phyloP scores from a whole-genome alignment of 2,329 filamentous ascomycete species.

The Penicillium sp. region DNA sequence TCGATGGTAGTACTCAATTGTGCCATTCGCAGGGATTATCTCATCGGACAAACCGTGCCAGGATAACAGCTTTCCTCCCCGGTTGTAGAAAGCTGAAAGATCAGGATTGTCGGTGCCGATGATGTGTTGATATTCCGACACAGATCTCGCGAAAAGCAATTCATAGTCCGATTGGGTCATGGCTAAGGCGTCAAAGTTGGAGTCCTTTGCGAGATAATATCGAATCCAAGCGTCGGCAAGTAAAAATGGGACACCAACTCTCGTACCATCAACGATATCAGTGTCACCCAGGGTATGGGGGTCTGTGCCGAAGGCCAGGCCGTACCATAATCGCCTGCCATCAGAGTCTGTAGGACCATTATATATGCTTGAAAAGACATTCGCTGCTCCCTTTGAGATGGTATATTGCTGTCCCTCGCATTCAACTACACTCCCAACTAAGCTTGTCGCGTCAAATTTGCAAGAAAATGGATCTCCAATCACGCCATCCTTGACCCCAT shows the following conservation, averaged over 20 bases:
- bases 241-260: slow-evolving; percentile 24
- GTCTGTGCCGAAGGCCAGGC: slow-evolving; percentile 24
- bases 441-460: slow-evolving; percentile 23
- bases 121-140: slow-evolving; percentile 28
- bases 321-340: slow-evolving; percentile 30
- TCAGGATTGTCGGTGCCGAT: slow-evolving; percentile 37
- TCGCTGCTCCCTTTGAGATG: slow-evolving; percentile 27
- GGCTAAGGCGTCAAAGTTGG: slow-evolving; percentile 25
- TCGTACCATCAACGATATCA: slow-evolving; percentile 20
- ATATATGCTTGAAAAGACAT: slow-evolving; percentile 30
- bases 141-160: slow-evolving; percentile 22
- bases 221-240: slow-evolving; percentile 32
- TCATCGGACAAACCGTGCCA: slow-evolving; percentile 42
- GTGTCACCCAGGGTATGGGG: slow-evolving; percentile 26
- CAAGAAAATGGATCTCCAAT: slow-evolving; percentile 16
- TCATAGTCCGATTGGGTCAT: slow-evolving; percentile 27
- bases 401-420: slow-evolving; percentile 18
- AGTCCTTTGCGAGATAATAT: slow-evolving; percentile 30
- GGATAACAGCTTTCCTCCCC: slow-evolving; percentile 41
- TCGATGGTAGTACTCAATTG: slow-evolving; percentile 33
- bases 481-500: slow-evolving; percentile 34
- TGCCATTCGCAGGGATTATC: slow-evolving; percentile 36
- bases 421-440: slow-evolving; percentile 17
- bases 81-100: slow-evolving; percentile 31
- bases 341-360: slow-evolving; percentile 21